Evolutionary conservation across 352 stramenopile species (phyloP).

Genomic region (Globisporangium emineosum): DNA sequence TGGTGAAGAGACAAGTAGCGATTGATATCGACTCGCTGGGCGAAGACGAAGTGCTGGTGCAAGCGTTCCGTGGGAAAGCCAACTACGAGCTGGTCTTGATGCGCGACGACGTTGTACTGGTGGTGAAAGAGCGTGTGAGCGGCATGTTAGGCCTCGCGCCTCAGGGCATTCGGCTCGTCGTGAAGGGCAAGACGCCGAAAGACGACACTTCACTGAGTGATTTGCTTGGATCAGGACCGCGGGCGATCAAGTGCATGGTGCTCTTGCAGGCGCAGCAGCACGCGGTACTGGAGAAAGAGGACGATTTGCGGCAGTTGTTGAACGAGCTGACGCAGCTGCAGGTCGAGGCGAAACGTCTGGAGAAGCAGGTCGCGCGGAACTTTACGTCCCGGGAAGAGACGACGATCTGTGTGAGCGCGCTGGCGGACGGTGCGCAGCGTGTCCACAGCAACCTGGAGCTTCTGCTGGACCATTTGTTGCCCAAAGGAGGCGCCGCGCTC

Average conservation of each 20-base stretch:
- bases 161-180: slow-evolving; percentile 43
- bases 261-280: slow-evolving; percentile 61
- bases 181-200: slow-evolving; percentile 60
- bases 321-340: slow-evolving; percentile 58
- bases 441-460: slow-evolving; percentile 47
- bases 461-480: slow-evolving; percentile 39
- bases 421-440: slow-evolving; percentile 35
- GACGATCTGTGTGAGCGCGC: slow-evolving; percentile 35
- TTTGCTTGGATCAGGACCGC: slow-evolving; percentile 15
- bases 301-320: slow-evolving; percentile 55
- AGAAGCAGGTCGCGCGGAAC: slow-evolving; percentile 53
- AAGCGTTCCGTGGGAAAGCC: slow-evolving; percentile 53
- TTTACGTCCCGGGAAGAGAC: slow-evolving; percentile 47
- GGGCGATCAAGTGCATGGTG: slow-evolving; percentile 67
- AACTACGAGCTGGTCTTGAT: slow-evolving; percentile 52
- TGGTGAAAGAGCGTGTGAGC: slow-evolving; percentile 49
- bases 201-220: slow-evolving; percentile 31
- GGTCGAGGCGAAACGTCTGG: slow-evolving; percentile 23
- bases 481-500: not conserved
- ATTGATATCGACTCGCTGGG: slow-evolving; percentile 41
- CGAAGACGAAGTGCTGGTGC: slow-evolving; percentile 45
- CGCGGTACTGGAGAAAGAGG: slow-evolving; percentile 54
- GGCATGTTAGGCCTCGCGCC: slow-evolving; percentile 39
- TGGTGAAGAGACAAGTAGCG: not conserved
- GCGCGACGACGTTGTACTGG: slow-evolving; percentile 24